A percentile compares a stretch with the other conserved stretches of the same genome.
phyloP scores from a whole-genome alignment of 257 asterid genomes.

The Solanum virginianum region DNA sequence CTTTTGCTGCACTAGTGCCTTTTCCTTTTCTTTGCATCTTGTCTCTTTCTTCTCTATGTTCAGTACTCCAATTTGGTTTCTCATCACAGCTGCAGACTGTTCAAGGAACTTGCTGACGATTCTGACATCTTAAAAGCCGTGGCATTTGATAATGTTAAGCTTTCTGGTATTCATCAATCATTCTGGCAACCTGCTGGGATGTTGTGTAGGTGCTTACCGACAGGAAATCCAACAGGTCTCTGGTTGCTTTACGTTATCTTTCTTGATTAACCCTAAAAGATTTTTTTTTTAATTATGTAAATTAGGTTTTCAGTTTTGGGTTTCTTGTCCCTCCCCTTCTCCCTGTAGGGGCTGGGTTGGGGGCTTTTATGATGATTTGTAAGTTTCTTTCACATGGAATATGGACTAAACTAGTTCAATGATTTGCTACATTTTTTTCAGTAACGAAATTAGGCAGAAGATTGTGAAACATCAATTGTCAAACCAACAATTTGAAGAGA shows the following conservation, averaged over 20 bases:
- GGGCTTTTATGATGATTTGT: not conserved
- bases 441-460: not conserved
- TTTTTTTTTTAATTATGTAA: not conserved
- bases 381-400: not conserved
- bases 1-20: not conserved
- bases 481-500: not conserved
- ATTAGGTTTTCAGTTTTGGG: not conserved
- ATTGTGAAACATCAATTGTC: not conserved
- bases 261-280: not conserved
- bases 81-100: constrained; percentile 17
- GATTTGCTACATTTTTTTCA: not conserved
- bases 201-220: constrained; percentile 9
- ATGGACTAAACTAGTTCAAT: not conserved
- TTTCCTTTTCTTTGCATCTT: not conserved
- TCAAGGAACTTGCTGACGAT: constrained; percentile 16
- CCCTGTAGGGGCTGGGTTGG: not conserved
- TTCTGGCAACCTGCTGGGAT: constrained; percentile 13
- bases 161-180: constrained; percentile 7
- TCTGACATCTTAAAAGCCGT: constrained; percentile 5
- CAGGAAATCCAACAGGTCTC: not conserved
- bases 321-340: not conserved
- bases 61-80: not conserved
- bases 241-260: not conserved
- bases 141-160: constrained; percentile 1
- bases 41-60: not conserved